Percentiles rank a stretch among this genome's conserved stretches.
Conservation (phyloP, 2,329 filamentous ascomycete genomes). For the Ceratocystis cacaofunesta region DNA sequence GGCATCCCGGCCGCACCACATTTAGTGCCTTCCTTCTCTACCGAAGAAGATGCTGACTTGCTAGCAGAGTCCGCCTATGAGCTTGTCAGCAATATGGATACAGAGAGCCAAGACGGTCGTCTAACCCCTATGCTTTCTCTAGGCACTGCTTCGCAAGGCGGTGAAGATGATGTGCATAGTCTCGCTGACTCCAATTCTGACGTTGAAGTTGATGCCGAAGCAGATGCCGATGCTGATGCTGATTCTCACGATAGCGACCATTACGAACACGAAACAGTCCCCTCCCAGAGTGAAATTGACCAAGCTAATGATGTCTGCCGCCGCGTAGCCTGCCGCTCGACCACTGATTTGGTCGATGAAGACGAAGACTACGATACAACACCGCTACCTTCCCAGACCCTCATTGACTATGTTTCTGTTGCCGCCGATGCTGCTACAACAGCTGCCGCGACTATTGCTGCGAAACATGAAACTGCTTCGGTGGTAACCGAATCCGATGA, state of each 20-base stretch:
- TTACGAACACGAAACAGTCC: slow-evolving; percentile 12
- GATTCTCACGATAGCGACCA: not conserved
- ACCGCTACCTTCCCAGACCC: slow-evolving; percentile 4
- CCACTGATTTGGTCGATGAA: slow-evolving; percentile 10
- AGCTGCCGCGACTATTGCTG: not conserved
- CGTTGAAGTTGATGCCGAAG: not conserved
- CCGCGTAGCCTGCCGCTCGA: slow-evolving; percentile 5
- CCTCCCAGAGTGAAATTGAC: slow-evolving; percentile 10
- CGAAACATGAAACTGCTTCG: slow-evolving; percentile 1
- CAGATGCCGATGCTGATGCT: not conserved
- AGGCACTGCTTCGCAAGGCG: slow-evolving; percentile 32
- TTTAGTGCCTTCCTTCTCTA: slow-evolving; percentile 20
- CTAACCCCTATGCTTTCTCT: slow-evolving; percentile 25
- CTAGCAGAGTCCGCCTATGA: slow-evolving; percentile 41
- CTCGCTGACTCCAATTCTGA: slow-evolving; percentile 28
- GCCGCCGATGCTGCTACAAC: slow-evolving; percentile 3
- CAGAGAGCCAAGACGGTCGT: slow-evolving; percentile 35
- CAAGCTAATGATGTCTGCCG: slow-evolving; percentile 7
- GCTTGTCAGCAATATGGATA: slow-evolving; percentile 38
- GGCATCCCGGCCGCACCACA: not conserved
- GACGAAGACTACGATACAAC: slow-evolving; percentile 14
- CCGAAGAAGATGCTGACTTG: slow-evolving; percentile 29
- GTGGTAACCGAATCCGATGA: slow-evolving; percentile 10
- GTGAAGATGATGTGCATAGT: slow-evolving; percentile 28
- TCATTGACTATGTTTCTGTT: slow-evolving; percentile 14